These are phyloP conservation scores for Ocimum tenuiflorum DNA, from an alignment of 257 asterid species.

Conservation along the genomic window DNA sequence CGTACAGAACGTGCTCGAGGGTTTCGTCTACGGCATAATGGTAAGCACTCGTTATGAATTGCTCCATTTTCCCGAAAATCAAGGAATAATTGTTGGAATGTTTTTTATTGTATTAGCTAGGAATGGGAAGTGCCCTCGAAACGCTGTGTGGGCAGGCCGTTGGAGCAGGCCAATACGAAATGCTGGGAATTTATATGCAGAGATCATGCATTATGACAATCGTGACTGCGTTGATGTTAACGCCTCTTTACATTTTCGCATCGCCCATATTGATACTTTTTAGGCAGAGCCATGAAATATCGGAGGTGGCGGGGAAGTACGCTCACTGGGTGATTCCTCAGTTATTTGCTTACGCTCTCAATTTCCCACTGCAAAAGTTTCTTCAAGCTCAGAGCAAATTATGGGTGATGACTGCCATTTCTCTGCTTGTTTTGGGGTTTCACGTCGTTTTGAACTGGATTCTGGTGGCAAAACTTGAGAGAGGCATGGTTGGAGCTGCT, in stretches of 20 bases:
- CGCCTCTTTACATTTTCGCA: conserved; percentile 59
- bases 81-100: background rate
- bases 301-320: conserved; percentile 58
- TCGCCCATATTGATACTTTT: conserved; percentile 43
- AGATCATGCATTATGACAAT: conserved; percentile 65
- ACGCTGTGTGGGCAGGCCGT: conserved; percentile 88
- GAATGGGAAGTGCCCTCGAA: conserved; percentile 93
- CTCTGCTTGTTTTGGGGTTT: conserved; percentile 38
- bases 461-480: conserved; percentile 39
- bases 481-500: conserved; percentile 74
- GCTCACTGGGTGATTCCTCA: conserved; percentile 72
- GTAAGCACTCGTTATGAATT: conserved; percentile 15
- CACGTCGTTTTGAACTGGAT: conserved; percentile 70
- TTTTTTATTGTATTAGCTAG: conserved; percentile 46
- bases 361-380: conserved; percentile 71
- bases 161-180: conserved; percentile 56
- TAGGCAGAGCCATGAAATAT: conserved; percentile 34
- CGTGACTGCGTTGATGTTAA: conserved; percentile 36
- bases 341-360: conserved; percentile 62
- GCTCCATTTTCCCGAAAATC: background rate
- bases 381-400: conserved; percentile 82
- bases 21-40: conserved; percentile 75
- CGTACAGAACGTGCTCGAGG: conserved; percentile 76
- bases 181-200: conserved; percentile 71
- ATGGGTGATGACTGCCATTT: conserved; percentile 72